Evolutionary conservation across 768 basidiomycete genomes (phyloP), one percentile per base, ranked within the genome.

Genomic region (Boletellus ananas): DNA sequence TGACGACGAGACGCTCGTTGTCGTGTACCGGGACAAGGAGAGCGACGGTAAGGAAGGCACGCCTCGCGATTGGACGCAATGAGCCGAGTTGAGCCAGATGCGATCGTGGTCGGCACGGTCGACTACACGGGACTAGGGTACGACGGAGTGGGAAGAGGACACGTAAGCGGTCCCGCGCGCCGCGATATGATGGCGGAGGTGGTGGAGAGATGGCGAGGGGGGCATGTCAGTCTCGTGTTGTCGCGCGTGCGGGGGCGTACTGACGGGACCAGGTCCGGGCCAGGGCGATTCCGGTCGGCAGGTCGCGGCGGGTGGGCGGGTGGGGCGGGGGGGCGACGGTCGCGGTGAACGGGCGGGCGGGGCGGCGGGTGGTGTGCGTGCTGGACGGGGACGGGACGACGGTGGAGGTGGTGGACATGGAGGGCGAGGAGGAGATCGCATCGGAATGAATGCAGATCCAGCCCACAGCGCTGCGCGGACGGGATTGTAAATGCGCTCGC

Each of bases 401-500:
- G 50, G 63, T 91, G 76, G 86, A 91, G 71, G 75, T 84, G 39
- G 72, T 90, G 59, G 89, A 91, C 74, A 73, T 91, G 70, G 89
- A 88, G 72, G 84, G 77, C 48, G 82, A 83, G 55, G 68, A 66
- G 39, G 63, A 63, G 64, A 79, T 77, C 63, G 74, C 58, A 49
- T 72, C 62, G 67, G 66, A 69, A 67, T 69, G 67, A 67, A 67
- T 59, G 66, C 47, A 67, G 67, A 67, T 67, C 65, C 63, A 56
- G 39, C 25, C 57, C 62, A 60, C 52, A 6, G 2, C n/a, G 61
- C 55, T 49, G 57, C 37, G 62, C 56, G 16, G 65, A 64, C 60
- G 64, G 62, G 65, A 70, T 68, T 68, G 66, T 68, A 62, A 68
- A 68, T 66, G 52, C 62, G 41, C 62, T 68, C 66, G 66, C 68